A percentile compares a stretch with the other conserved stretches of the same genome.
phyloP scores from a whole-genome alignment of 192 early-diverging fungal genomes.

The Coemansia interrupta region DNA sequence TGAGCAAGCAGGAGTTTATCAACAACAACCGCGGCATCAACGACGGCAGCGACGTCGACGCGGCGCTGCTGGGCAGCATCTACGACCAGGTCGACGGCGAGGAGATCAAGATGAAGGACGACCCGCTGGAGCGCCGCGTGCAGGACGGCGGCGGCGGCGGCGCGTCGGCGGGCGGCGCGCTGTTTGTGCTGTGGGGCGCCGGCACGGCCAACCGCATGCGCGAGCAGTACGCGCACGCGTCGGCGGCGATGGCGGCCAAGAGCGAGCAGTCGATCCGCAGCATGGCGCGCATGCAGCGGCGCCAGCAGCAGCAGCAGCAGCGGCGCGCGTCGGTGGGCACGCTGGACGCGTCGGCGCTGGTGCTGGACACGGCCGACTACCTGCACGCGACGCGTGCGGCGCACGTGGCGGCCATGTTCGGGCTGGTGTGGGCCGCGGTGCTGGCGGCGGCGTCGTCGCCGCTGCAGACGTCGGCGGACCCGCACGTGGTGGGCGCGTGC shows the following conservation, averaged over 20 bases:
- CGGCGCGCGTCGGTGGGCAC: constrained; percentile 14
- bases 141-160: constrained; percentile 35
- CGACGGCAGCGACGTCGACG: constrained; percentile 75
- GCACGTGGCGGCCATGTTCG: constrained; percentile 91
- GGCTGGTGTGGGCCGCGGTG: constrained; percentile 83
- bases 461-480: constrained; percentile 78
- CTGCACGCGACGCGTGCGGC: constrained; percentile 74
- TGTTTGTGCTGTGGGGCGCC: constrained; percentile 50
- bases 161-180: constrained; percentile 25
- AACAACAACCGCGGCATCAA: constrained; percentile 92
- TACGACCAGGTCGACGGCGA: constrained; percentile 78
- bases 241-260: constrained; percentile 67
- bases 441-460: constrained; percentile 79
- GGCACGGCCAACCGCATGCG: constrained; percentile 42
- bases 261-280: constrained; percentile 65
- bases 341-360: constrained; percentile 33
- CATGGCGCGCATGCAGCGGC: constrained; percentile 56
- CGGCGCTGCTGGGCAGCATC: constrained; percentile 66
- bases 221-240: constrained; percentile 60
- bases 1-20: constrained; percentile 83
- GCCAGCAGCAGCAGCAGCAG: constrained; percentile 2
- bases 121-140: constrained; percentile 48
- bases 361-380: constrained; percentile 56
- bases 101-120: constrained; percentile 94
- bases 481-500: constrained; percentile 66